phyloP scores from a whole-genome alignment of 2,329 filamentous ascomycete species.

The Sporothrix sp. region DNA sequence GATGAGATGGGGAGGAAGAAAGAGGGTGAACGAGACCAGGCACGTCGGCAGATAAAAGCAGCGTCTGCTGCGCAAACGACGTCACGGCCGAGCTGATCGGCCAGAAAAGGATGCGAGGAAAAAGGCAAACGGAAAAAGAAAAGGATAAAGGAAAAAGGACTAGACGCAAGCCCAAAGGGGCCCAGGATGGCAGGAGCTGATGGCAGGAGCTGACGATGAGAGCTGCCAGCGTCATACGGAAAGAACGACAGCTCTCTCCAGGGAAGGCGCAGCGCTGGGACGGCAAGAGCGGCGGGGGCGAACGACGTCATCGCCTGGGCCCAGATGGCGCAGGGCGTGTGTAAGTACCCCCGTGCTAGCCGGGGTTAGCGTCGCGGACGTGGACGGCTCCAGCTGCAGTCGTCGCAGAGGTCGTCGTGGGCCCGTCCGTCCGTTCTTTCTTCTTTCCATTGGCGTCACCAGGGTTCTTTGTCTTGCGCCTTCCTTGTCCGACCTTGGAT shows the following conservation, averaged over 20 bases:
- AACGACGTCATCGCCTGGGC: slow-evolving; percentile 10
- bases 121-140: not conserved
- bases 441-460: not conserved
- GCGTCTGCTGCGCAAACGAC: not conserved
- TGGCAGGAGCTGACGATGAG: not conserved
- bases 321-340: not conserved
- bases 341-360: slow-evolving; percentile 13
- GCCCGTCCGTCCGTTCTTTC: not conserved
- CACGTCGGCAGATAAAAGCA: not conserved
- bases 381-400: not conserved
- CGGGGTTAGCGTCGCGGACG: not conserved
- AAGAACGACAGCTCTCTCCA: not conserved
- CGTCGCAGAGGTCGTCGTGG: not conserved
- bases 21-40: not conserved
- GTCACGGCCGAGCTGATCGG: slow-evolving; percentile 1
- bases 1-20: not conserved
- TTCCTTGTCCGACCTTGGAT: not conserved
- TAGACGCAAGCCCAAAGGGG: too few relatives aligned
- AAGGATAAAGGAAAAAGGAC: not conserved
- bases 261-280: too few relatives aligned
- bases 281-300: not conserved
- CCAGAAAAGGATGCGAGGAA: not conserved
- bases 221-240: not conserved
- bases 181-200: not conserved
- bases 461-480: not conserved